phyloP scores from a whole-genome alignment of 2,329 filamentous ascomycete genomes.

The Clonostachys rhizophaga region DNA sequence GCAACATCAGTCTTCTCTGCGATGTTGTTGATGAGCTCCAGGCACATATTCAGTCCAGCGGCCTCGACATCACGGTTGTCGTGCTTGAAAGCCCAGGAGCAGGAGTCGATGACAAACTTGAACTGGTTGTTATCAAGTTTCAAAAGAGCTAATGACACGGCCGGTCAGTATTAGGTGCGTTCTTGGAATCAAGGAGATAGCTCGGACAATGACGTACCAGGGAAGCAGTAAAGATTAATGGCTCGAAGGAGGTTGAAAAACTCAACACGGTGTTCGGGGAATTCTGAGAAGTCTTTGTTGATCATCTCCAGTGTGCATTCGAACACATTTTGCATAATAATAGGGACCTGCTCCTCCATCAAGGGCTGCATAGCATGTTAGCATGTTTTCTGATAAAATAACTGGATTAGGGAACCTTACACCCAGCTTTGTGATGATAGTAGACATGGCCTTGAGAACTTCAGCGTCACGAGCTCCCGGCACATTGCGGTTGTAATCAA shows the following conservation, averaged over 20 bases:
- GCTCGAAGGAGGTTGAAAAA: conserved; percentile 96
- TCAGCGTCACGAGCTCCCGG: conserved; percentile 93
- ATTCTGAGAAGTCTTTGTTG: conserved; percentile 99
- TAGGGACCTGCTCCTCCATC: conserved; percentile 97
- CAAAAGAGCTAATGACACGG: conserved; percentile 56
- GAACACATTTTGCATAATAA: conserved; percentile 98
- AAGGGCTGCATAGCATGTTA: conserved; percentile 52
- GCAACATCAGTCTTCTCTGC: conserved; percentile 82
- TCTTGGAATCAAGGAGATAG: neutral
- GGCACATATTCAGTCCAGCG: conserved; percentile 95
- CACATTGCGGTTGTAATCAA: conserved; percentile 97
- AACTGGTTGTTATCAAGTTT: conserved; percentile 95
- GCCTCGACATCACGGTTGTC: conserved; percentile 98
- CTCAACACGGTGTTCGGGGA: conserved; percentile 97
- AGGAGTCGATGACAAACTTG: conserved; percentile 99
- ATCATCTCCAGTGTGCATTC: conserved; percentile 99
- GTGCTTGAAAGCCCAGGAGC: conserved; percentile 99
- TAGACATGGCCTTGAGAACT: conserved; percentile 95
- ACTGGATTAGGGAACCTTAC: conserved; percentile 52
- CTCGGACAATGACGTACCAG: conserved; percentile 37
- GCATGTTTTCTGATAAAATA: neutral
- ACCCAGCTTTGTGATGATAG: conserved; percentile 93
- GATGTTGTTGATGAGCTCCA: conserved; percentile 96
- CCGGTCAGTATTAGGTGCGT: conserved; percentile 2
- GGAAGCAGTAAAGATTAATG: conserved; percentile 97